Evolutionary conservation across 1,284 basidiomycete species (phyloP).

Genomic region (Ganoderma lingzhi): DNA sequence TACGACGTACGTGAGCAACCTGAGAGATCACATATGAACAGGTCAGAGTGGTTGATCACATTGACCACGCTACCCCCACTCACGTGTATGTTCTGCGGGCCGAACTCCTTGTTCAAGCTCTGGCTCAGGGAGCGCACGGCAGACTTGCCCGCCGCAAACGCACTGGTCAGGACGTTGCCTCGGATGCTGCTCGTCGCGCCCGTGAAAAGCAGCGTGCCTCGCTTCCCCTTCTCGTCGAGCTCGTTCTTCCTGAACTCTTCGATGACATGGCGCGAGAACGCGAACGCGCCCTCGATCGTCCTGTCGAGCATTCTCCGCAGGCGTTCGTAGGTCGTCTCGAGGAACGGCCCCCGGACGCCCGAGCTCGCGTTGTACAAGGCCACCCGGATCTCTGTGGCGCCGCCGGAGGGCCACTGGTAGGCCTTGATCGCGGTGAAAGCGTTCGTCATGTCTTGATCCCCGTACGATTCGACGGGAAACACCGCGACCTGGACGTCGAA

Average conservation of each 20-base stretch:
- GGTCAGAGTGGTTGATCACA: not conserved
- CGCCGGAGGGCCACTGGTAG: conserved; percentile 50
- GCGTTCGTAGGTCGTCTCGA: conserved; percentile 70
- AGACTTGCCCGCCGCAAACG: conserved; percentile 75
- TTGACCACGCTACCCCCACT: conserved; percentile 25
- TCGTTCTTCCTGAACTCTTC: conserved; percentile 69
- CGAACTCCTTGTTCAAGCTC: conserved; percentile 83
- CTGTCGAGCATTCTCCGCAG: conserved; percentile 55
- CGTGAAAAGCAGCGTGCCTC: conserved; percentile 79
- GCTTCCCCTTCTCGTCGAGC: conserved; percentile 52
- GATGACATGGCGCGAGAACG: conserved; percentile 73
- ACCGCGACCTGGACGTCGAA: conserved; percentile 56
- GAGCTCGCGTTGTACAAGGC: conserved; percentile 73
- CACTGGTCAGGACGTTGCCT: conserved; percentile 71
- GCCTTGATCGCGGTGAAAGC: conserved; percentile 63
- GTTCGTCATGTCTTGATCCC: conserved; percentile 56
- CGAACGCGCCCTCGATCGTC: conserved; percentile 70
- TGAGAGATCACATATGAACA: conserved; percentile 32
- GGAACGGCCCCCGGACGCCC: conserved; percentile 71
- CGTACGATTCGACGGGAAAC: conserved; percentile 69
- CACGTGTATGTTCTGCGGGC: conserved; percentile 81
- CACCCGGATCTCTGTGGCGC: conserved; percentile 60
- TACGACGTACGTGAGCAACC: conserved; percentile 67
- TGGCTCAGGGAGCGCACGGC: conserved; percentile 74
- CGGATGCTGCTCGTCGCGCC: conserved; percentile 77